Conservation (phyloP, 306 rosid species). For the Hippophae rhamnoides region DNA sequence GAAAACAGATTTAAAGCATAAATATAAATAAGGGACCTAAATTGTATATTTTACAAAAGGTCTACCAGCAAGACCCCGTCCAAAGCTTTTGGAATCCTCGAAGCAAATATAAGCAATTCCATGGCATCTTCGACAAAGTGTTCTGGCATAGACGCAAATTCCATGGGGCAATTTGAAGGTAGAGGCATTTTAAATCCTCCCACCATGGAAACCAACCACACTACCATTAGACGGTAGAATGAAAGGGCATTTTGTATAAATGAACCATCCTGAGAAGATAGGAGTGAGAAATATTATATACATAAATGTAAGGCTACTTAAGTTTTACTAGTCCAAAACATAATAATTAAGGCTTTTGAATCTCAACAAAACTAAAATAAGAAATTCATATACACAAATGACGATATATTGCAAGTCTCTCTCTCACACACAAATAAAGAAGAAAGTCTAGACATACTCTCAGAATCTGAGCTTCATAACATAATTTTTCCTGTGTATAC, state of each 20-base stretch:
- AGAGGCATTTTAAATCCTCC: constrained; percentile 99
- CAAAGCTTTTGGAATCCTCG: constrained; percentile 91
- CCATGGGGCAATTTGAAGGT: constrained; percentile 68
- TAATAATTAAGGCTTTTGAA: background rate
- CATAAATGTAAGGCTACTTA: background rate
- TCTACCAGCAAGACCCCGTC: constrained; percentile 82
- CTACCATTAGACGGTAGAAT: constrained; percentile 79
- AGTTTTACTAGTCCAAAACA: background rate
- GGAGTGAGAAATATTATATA: constrained; percentile 6
- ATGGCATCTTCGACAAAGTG: constrained; percentile 98
- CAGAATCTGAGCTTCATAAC: constrained; percentile 89
- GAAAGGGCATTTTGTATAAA: constrained; percentile 74
- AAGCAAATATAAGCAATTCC: constrained; percentile 95
- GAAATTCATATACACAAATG: background rate
- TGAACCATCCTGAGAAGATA: constrained; percentile 50
- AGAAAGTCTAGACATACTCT: constrained; percentile 44
- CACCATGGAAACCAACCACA: constrained; percentile 88
- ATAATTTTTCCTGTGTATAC: constrained; percentile 75
- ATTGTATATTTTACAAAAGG: background rate
- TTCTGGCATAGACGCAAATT: constrained; percentile 87
- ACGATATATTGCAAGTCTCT: background rate
- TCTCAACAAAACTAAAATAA: too few species aligned
- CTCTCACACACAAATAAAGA: background rate
- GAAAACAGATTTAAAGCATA: background rate
- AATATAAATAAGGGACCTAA: too few species aligned